Conservation (phyloP, 441 rosid species). For the Sinapis alba region DNA sequence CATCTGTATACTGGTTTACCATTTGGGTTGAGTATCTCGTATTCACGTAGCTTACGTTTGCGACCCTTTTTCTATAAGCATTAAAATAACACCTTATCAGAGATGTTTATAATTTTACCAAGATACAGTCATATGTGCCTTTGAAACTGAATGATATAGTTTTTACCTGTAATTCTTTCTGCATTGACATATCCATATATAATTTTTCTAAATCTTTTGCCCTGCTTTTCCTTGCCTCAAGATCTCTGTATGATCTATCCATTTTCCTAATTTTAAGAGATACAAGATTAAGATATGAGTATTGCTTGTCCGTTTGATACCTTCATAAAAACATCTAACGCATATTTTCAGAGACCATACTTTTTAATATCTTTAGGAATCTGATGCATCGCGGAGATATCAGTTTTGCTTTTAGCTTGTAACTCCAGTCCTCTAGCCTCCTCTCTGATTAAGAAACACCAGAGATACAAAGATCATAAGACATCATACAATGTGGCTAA, state of each 20-base stretch:
- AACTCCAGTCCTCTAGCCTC: slow-evolving; percentile 66
- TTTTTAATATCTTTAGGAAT: slow-evolving; percentile 67
- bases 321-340: neutral
- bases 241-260: slow-evolving; percentile 23
- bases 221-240: slow-evolving; percentile 70
- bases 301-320: neutral
- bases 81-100: neutral
- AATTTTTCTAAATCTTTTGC: slow-evolving; percentile 65
- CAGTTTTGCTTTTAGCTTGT: slow-evolving; percentile 35
- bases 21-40: slow-evolving; percentile 66
- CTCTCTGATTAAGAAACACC: slow-evolving; percentile 48
- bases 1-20: slow-evolving; percentile 51
- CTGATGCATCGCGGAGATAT: slow-evolving; percentile 28
- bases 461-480: slow-evolving; percentile 10
- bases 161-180: slow-evolving; percentile 86
- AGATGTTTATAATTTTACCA: neutral
- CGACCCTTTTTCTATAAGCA: slow-evolving; percentile 71
- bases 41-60: slow-evolving; percentile 75
- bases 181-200: slow-evolving; percentile 68
- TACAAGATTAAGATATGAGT: slow-evolving; percentile 8
- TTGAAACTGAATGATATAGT: neutral
- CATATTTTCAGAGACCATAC: slow-evolving; percentile 37
- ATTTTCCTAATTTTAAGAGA: slow-evolving; percentile 52
- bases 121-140: neutral
- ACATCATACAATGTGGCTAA: neutral